Percentiles rank a stretch among this genome's conserved stretches.
phyloP scores from a whole-genome alignment of 441 rosid species.

The Kokia cookei region DNA sequence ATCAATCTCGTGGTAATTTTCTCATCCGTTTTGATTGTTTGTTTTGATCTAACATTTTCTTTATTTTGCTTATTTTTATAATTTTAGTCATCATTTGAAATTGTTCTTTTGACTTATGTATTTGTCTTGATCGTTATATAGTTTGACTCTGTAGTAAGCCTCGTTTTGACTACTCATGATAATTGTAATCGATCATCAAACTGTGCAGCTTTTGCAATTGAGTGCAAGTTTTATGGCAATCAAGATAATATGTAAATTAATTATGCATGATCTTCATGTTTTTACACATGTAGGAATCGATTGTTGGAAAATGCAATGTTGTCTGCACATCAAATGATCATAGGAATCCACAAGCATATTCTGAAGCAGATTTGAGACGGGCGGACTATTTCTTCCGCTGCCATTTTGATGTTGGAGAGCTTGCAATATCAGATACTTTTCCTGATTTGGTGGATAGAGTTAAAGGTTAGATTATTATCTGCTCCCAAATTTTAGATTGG shows the following conservation, averaged over 20 bases:
- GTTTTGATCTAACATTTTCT: neutral
- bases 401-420: slow-evolving; percentile 41
- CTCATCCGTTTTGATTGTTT: neutral
- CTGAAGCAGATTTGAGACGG: slow-evolving; percentile 22
- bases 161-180: neutral
- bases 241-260: neutral
- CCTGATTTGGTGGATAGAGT: slow-evolving; percentile 41
- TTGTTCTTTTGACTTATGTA: neutral
- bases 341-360: slow-evolving; percentile 42
- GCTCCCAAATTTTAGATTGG: neutral
- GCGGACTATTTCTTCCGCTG: slow-evolving; percentile 42
- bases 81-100: neutral
- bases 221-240: neutral
- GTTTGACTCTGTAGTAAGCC: neutral
- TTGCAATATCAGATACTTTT: slow-evolving; percentile 23
- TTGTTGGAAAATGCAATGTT: slow-evolving; percentile 46
- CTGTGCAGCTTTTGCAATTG: neutral
- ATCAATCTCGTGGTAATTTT: slow-evolving; percentile 36
- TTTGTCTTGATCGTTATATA: neutral
- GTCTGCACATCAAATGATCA: slow-evolving; percentile 43
- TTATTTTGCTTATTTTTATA: neutral
- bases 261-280: neutral
- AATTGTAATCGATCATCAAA: neutral
- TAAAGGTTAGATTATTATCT: slow-evolving; percentile 32
- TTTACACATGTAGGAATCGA: slow-evolving; percentile 33